phyloP scores from a whole-genome alignment of 805 yeast species.

The Pichia rugopelliculosa region DNA sequence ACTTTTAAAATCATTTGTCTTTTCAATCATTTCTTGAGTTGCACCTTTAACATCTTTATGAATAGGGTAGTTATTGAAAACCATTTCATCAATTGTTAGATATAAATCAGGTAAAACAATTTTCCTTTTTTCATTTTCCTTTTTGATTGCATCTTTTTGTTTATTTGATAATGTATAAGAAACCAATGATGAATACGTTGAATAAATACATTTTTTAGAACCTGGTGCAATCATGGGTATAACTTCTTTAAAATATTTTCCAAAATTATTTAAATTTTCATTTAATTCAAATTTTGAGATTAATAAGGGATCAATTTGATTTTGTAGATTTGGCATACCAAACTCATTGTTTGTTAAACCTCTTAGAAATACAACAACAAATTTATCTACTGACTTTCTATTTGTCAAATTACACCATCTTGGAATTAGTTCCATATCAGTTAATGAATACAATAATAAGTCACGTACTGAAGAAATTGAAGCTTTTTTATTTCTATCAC shows the following conservation, averaged over 20 bases:
- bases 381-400: constrained; percentile 39
- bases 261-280: constrained; percentile 28
- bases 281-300: constrained; percentile 7
- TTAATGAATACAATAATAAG: constrained; percentile 35
- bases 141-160: constrained; percentile 39
- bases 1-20: constrained; percentile 40
- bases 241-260: constrained; percentile 32
- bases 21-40: constrained; percentile 12
- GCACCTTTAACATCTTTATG: constrained; percentile 35
- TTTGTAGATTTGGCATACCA: constrained; percentile 21
- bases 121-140: constrained; percentile 28
- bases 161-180: constrained; percentile 49
- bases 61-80: constrained; percentile 44
- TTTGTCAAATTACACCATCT: constrained; percentile 45
- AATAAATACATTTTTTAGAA: constrained; percentile 42
- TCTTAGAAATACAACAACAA: constrained; percentile 55
- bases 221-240: constrained; percentile 63
- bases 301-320: constrained; percentile 10
- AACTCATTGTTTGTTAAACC: constrained; percentile 50
- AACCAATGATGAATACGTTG: constrained; percentile 49
- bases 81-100: constrained; percentile 42
- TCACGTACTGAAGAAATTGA: constrained; percentile 39
- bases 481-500: constrained; percentile 19
- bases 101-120: constrained; percentile 48
- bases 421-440: constrained; percentile 37